Evolutionary conservation across 495 filamentous ascomycete species (phyloP).

Genomic region (Aspergillus biplanus): DNA sequence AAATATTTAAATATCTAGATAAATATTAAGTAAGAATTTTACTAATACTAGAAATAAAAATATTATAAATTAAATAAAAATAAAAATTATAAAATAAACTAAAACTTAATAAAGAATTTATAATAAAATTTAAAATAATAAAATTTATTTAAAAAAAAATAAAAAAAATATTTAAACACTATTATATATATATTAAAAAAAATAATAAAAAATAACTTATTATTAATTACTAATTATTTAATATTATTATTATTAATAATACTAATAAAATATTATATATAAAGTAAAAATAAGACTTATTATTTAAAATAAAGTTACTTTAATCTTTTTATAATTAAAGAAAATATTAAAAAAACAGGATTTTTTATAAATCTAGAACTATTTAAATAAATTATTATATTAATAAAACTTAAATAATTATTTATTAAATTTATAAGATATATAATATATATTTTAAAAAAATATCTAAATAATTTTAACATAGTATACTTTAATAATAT

Average conservation of each 20-base stretch:
- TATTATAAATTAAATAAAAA: not conserved
- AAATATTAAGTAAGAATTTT: not conserved
- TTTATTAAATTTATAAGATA: not conserved
- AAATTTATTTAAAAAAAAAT: constrained; percentile 1
- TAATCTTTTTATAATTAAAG: constrained; percentile 8
- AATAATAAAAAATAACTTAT: not conserved
- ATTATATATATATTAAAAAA: constrained; percentile 14
- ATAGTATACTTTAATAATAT: not conserved
- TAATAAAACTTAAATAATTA: not conserved
- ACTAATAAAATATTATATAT: constrained; percentile 15
- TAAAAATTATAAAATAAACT: not conserved
- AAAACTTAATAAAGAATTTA: not conserved
- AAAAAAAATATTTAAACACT: constrained; percentile 20
- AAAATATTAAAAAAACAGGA: constrained; percentile 11
- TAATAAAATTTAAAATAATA: not conserved
- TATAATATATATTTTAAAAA: constrained; percentile 13
- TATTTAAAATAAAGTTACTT: constrained; percentile 14
- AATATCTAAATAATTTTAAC: constrained; percentile 15
- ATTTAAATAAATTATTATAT: constrained; percentile 12
- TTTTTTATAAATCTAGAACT: constrained; percentile 8
- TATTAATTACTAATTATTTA: too few species aligned
- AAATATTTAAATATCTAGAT: too few species aligned
- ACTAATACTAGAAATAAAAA: not conserved
- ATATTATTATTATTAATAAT: constrained; percentile 4
- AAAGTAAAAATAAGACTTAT: constrained; percentile 5